Evolutionary conservation across 352 stramenopile species (phyloP), one percentile per base, ranked within the genome.

Genomic region (Phytophthora agathidicida): DNA sequence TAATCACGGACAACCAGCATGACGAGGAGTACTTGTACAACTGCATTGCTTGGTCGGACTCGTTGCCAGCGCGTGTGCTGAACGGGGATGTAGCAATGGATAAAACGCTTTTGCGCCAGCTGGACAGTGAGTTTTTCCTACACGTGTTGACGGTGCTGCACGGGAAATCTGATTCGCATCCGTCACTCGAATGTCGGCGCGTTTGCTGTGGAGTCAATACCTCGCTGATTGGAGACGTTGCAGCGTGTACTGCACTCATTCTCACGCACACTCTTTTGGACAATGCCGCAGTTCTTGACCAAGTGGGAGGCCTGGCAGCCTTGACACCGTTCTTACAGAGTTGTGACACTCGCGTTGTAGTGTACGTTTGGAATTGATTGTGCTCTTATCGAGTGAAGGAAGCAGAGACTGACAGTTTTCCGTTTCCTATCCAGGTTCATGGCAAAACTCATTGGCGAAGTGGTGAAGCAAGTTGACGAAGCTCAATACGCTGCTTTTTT

Each of bases 351-450:
- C 75, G 75, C 7, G 50, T 86, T 14, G 73, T 70, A 37, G 46
- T 88, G 78, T 86, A 75, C 43, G 66, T 73, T 8, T 27, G 1
- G 1, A 2, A 4, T 24, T 35, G 13, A 7, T 17, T 23, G 9
- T 2, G n/a, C n/a, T n/a, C n/a, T n/a, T n/a, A n/a, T n/a, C n/a
- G n/a, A n/a, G n/a, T n/a, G n/a, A n/a, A n/a, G n/a, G n/a, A n/a
- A n/a, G n/a, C n/a, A n/a, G n/a, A n/a, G n/a, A n/a, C n/a, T n/a
- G n/a, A n/a, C n/a, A n/a, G n/a, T n/a, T n/a, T n/a, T n/a, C n/a
- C n/a, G n/a, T n/a, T n/a, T n/a, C n/a, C n/a, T n/a, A n/a, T n/a
- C 3, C 46, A 86, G 76, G 17, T 71, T 80, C 31, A 63, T 75
- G 24, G 73, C 73, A 24, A 81, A 68, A 46, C 32, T 74, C 33